Evolutionary conservation across 345 rosid species (phyloP), one percentile per base, ranked within the genome.

Genomic region (Salix dunnii): DNA sequence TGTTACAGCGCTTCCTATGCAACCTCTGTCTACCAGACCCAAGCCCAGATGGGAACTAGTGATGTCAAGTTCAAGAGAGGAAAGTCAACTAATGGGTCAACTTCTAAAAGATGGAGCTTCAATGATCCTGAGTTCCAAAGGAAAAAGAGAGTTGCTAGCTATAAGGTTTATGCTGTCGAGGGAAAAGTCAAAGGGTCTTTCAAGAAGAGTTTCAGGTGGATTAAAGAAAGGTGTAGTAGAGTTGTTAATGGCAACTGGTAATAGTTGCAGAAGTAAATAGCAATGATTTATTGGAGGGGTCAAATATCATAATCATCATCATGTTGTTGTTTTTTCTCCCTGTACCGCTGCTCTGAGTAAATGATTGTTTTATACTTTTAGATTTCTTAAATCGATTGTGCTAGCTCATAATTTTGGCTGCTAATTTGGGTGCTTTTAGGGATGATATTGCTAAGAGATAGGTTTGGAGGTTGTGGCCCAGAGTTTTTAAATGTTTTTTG

Each of bases 121-220:
- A 81, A 25, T 72, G 96, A 91, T 78, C 89, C 90, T 6, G 93
- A 91, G 80, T 77, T 91, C 75, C 90, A 86, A 79, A 86, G 96
- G 87, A 89, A 86, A 85, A 89, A 81, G 78, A 87, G 96, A 75
- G 93, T 91, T 7, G 93, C 88, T 63, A 77, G 88, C 85, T 91
- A 88, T 46, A 91, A 90, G 87, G 89, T 85, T 64, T 91, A 89
- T 58, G 73, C 87, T 6, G 93, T 89, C 60, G 93, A 91, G 86
- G 96, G 91, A 27, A 88, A 88, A 73, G 89, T 91, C 61, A 91
- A 91, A 85, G 91, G 93, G 31, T 89, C 93, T 74, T 80, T 91
- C 0, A 87, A 79, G 76, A 91, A 88, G 86, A 86, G 91, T 78
- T 91, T 87, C 73, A 84, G 89, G 73, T 89, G 93, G 96, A 76